Evolutionary conservation across 2,329 filamentous ascomycete genomes (phyloP).

Genomic region (Aspergillus sclerotialis): DNA sequence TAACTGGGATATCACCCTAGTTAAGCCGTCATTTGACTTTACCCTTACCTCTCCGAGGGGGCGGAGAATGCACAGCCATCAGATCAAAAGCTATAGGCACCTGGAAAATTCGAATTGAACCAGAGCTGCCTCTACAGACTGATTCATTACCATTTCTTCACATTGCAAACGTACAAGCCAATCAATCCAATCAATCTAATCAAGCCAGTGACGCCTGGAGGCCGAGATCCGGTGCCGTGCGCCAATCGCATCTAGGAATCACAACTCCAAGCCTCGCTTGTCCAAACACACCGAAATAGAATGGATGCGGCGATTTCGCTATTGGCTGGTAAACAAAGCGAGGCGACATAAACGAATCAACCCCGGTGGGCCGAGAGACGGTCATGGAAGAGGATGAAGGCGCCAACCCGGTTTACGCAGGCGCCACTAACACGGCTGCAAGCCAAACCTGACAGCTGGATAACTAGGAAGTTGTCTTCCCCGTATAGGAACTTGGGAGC

Average conservation of each 20-base stretch:
- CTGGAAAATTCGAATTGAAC: too few relatives aligned
- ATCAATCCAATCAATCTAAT: too few relatives aligned
- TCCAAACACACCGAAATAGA: conserved; percentile 1
- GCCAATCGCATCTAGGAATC: conserved; percentile 6
- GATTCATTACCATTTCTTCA: too few relatives aligned
- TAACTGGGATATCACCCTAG: too few relatives aligned
- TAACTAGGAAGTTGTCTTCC: conserved; percentile 1
- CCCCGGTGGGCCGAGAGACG: conserved; percentile 1
- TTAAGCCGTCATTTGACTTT: too few relatives aligned
- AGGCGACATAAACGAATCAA: not conserved
- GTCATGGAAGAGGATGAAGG: conserved; percentile 1
- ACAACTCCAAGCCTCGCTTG: conserved; percentile 7
- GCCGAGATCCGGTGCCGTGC: conserved; percentile 7
- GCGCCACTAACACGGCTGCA: not conserved
- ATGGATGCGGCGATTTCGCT: conserved; percentile 1
- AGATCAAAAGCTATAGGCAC: too few relatives aligned
- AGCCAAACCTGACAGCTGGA: not conserved
- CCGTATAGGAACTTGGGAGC: conserved; percentile 1
- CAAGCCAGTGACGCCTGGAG: conserved; percentile 4
- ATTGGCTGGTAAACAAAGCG: conserved; percentile 2
- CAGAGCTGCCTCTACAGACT: too few relatives aligned
- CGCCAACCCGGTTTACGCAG: not conserved
- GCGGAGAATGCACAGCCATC: too few relatives aligned
- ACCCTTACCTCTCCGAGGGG: too few relatives aligned
- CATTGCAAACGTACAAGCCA: too few relatives aligned